Evolutionary conservation across 371 early-diverging fungal genomes (phyloP).

Genomic region (Massospora cicadina): DNA sequence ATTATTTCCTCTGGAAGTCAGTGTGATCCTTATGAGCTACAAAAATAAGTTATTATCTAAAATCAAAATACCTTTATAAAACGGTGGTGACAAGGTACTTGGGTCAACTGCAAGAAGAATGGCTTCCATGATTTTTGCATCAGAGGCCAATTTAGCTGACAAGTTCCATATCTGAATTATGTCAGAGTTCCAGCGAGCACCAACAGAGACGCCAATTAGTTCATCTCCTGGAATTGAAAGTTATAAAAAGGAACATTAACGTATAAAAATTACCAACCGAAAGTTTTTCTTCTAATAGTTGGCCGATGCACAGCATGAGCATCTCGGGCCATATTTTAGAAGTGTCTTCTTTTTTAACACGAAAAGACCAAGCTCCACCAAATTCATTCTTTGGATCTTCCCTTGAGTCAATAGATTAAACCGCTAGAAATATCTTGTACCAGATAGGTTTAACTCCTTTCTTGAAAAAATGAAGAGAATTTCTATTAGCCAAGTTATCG

Average conservation of each 20-base stretch:
- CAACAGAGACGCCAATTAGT: conserved; percentile 38
- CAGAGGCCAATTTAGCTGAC: conserved; percentile 20
- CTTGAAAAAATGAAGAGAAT: conserved; percentile 13
- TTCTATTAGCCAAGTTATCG: conserved; percentile 14
- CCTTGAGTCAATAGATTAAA: conserved; percentile 31
- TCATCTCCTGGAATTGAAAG: conserved; percentile 21
- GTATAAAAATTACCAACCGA: conserved; percentile 17
- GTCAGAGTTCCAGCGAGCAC: conserved; percentile 34
- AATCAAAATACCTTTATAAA: conserved; percentile 33
- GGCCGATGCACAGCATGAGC: conserved; percentile 35
- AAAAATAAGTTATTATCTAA: not conserved
- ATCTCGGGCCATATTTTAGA: conserved; percentile 33
- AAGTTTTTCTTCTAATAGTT: conserved; percentile 32
- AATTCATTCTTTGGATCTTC: conserved; percentile 58
- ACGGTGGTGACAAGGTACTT: conserved; percentile 31
- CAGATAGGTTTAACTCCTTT: conserved; percentile 15
- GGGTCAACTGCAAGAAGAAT: conserved; percentile 22
- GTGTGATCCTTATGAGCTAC: conserved; percentile 29
- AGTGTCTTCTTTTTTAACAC: conserved; percentile 33
- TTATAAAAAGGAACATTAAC: not conserved
- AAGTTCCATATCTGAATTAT: conserved; percentile 45
- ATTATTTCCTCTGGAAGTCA: conserved; percentile 14
- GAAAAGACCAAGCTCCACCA: conserved; percentile 55
- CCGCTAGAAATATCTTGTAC: conserved; percentile 28
- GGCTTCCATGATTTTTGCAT: conserved; percentile 22